These are phyloP conservation scores for Neurospora sp. DNA, from an alignment of 495 filamentous ascomycete genomes.

Conservation along the genomic window DNA sequence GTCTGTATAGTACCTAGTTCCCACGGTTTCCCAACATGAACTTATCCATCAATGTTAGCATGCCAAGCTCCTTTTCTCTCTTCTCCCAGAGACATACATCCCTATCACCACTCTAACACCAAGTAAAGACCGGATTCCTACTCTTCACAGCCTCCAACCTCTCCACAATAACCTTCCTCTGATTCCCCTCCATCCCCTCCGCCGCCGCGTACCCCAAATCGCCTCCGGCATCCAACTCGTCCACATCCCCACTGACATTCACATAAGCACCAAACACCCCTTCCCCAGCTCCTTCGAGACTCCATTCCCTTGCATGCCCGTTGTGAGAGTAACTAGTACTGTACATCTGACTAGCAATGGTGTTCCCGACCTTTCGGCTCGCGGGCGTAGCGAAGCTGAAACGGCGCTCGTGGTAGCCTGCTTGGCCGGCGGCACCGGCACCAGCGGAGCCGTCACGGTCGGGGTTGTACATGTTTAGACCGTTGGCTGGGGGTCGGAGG, in stretches of 20 bases:
- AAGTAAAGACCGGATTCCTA: constrained; percentile 92
- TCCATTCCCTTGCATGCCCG: background rate
- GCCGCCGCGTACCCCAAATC: constrained; percentile 92
- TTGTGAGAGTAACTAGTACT: constrained; percentile 6
- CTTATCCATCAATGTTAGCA: background rate
- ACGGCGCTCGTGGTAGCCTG: constrained; percentile 22
- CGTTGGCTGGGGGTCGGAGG: background rate
- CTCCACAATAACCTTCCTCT: constrained; percentile 92
- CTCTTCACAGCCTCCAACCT: constrained; percentile 88
- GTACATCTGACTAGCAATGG: constrained; percentile 36
- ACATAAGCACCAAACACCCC: background rate
- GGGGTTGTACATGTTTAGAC: constrained; percentile 33
- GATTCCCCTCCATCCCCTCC: constrained; percentile 81
- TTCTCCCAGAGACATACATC: background rate
- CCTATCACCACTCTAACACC: constrained; percentile 52
- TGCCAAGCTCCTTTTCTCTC: background rate
- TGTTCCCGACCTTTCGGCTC: constrained; percentile 25
- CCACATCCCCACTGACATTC: constrained; percentile 53
- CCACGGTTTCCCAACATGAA: background rate
- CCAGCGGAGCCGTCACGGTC: constrained; percentile 11
- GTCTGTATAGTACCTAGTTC: background rate
- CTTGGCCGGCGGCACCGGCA: constrained; percentile 4
- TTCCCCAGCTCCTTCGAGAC: background rate
- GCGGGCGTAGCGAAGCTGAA: constrained; percentile 32
- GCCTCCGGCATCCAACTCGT: constrained; percentile 59